phyloP scores from a whole-genome alignment of 1,139 yeast genomes.

The Diutina scorzettiae region DNA sequence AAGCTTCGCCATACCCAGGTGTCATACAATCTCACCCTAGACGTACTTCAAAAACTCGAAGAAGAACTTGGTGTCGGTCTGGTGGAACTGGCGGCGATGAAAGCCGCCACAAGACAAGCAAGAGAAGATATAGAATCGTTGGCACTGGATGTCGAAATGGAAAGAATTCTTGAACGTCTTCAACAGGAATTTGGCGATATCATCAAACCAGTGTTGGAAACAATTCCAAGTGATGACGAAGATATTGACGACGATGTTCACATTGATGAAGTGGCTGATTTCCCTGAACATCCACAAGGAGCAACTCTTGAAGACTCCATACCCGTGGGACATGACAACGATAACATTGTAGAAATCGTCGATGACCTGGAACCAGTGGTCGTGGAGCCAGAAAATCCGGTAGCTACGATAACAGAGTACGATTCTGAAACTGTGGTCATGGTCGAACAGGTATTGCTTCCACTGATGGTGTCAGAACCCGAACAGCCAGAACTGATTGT shows the following conservation, averaged over 20 bases:
- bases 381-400: neutral
- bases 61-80: neutral
- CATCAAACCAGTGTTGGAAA: neutral
- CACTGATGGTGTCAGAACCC: neutral
- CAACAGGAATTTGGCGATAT: constrained; percentile 2
- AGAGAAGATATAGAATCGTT: neutral
- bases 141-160: neutral
- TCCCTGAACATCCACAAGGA: neutral
- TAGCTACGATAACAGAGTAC: neutral
- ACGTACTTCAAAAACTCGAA: neutral
- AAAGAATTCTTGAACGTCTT: neutral
- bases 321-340: too few species aligned
- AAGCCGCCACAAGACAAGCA: neutral
- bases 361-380: neutral
- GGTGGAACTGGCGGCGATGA: neutral
- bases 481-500: neutral
- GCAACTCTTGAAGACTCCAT: too few species aligned
- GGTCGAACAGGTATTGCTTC: neutral
- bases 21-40: neutral
- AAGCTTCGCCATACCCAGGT: neutral
- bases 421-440: neutral
- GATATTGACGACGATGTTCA: neutral
- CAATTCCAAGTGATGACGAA: neutral
- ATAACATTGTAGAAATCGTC: neutral
- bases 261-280: neutral